Percentiles rank a stretch among this genome's conserved stretches.
Evolutionary conservation across 2,329 filamentous ascomycete genomes (phyloP).

Genomic region (Epichloe brachyelytri): DNA sequence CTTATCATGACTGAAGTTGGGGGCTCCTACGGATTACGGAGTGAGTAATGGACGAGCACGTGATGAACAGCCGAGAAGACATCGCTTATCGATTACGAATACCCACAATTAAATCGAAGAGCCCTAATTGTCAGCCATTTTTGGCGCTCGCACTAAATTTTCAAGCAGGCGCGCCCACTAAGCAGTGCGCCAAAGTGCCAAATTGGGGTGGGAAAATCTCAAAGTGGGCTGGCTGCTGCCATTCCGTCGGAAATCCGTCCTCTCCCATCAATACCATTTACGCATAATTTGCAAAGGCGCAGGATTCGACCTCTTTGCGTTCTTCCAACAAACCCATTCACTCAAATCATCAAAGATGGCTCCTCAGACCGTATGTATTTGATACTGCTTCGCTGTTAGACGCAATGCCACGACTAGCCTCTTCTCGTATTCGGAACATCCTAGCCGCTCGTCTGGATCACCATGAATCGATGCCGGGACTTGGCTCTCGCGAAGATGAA

Average conservation of each 20-base stretch:
- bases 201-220: not conserved
- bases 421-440: not conserved
- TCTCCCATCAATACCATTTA: conserved; percentile 6
- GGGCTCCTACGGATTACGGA: too few relatives aligned
- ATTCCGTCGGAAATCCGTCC: not conserved
- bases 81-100: not conserved
- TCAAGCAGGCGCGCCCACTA: conserved; percentile 1
- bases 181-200: not conserved
- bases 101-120: conserved; percentile 12
- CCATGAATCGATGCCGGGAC: not conserved
- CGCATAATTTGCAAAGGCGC: conserved; percentile 36
- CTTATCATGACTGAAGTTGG: too few relatives aligned
- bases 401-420: not conserved
- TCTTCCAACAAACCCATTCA: conserved; percentile 19
- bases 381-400: conserved; percentile 88
- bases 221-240: not conserved
- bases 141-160: conserved; percentile 16
- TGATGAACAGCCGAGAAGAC: not conserved
- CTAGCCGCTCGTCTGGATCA: not conserved
- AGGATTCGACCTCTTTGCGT: conserved; percentile 69
- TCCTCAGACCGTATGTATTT: conserved; percentile 75
- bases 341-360: conserved; percentile 53
- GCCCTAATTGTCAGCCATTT: conserved; percentile 21
- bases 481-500: not conserved
- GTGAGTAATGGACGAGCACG: not conserved